Evolutionary conservation across 164 flowering plant genomes (phyloP), one percentile per base, ranked within the genome.

Genomic region (Euptelea pleiosperma): DNA sequence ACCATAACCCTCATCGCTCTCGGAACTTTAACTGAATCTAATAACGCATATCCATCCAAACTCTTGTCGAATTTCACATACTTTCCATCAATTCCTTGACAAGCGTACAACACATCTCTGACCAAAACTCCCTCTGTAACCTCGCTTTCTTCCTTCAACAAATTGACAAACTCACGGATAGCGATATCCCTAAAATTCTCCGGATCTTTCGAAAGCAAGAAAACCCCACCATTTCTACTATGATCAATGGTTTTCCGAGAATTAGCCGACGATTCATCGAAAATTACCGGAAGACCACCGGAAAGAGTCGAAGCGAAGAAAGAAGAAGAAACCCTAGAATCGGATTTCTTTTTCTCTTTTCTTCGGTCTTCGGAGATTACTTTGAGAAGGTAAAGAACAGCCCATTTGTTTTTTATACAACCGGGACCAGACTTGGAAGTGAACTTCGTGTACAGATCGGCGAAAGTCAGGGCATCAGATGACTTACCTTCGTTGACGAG

Each of bases 31-130:
- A 89, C 33, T 0, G 56, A 66, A 49, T 84, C 90, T 8, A 69
- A 60, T 63, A 91, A 62, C 34, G 60, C 79, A 72, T 87, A 94
- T 1, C 87, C 89, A 68, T 86, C 91, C 25, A 60, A 69, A 18
- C 35, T 66, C 40, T 45, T 56, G 51, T 85, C 86, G 45, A 87
- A 94, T 47, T 82, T 83, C 39, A 89, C 83, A 61, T 75, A 82
- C 60, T 73, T 82, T 6, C 99, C 99, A 69, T 94, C 97, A 63
- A 94, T 85, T 37, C 99, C 99, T 58, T 91, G 98, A 67, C 94
- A 87, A 37, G 83, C 86, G 73, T 89, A 94, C 75, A 94, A 64
- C 25, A 94, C 90, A 78, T 94, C 98, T 62, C 87, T 86, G 29
- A 91, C 99, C 75, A 94, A 64, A 70, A 74, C 87, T 78, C 81